phyloP scores from a whole-genome alignment of 495 filamentous ascomycete genomes.

The Polyplosphaeria fusca region DNA sequence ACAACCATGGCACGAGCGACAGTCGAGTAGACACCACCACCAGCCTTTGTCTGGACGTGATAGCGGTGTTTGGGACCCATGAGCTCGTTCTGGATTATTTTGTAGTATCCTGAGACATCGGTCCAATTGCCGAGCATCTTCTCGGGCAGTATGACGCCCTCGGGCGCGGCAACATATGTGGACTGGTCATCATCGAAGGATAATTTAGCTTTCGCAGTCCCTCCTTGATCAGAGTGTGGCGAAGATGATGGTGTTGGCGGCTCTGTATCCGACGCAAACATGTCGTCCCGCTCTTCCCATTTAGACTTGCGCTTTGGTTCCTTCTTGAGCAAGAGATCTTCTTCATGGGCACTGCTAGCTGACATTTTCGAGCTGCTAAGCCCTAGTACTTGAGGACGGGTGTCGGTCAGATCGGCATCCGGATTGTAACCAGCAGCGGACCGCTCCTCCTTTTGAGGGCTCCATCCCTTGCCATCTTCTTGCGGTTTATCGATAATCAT shows the following conservation, averaged over 20 bases:
- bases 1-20: slow-evolving; percentile 89
- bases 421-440: slow-evolving; percentile 97
- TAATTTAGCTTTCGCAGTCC: too few species aligned
- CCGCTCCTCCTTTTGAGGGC: slow-evolving; percentile 58
- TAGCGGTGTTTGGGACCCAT: slow-evolving; percentile 70
- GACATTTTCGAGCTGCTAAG: too few species aligned
- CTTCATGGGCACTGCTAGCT: too few species aligned
- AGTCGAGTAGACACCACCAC: slow-evolving; percentile 91
- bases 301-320: too few species aligned
- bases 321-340: too few species aligned
- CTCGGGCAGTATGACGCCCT: slow-evolving; percentile 37
- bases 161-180: too few species aligned
- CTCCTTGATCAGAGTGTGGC: neutral
- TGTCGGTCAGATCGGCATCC: slow-evolving; percentile 86
- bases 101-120: slow-evolving; percentile 93
- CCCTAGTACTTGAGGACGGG: too few species aligned
- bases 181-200: too few species aligned
- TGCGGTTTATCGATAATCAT: slow-evolving; percentile 57
- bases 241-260: slow-evolving; percentile 27
- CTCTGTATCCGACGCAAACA: too few species aligned
- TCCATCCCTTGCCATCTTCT: slow-evolving; percentile 55
- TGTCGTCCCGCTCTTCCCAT: too few species aligned
- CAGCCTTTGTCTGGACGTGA: slow-evolving; percentile 80
- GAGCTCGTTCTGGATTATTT: slow-evolving; percentile 82
- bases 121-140: slow-evolving; percentile 92